Evolutionary conservation across 768 basidiomycete genomes (phyloP).

Genomic region (Boletus fagicola): DNA sequence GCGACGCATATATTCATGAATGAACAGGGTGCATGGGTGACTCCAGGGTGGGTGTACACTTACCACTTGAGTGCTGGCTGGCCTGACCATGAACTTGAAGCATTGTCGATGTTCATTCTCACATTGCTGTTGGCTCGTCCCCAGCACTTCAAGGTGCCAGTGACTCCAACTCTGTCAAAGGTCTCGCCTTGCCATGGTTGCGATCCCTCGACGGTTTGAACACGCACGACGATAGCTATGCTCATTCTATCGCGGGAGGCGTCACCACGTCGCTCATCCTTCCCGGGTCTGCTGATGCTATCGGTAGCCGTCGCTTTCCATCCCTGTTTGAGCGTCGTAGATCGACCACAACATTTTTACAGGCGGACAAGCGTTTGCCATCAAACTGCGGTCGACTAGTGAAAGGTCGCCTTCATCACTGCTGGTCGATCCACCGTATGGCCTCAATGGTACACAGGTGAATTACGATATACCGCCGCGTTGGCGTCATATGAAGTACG

Average conservation of each 20-base stretch:
- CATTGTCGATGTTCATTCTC: constrained; percentile 58
- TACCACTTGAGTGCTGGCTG: neutral
- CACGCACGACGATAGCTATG: constrained; percentile 66
- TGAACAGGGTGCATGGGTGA: constrained; percentile 62
- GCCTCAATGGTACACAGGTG: constrained; percentile 40
- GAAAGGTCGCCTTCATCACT: constrained; percentile 68
- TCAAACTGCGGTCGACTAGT: constrained; percentile 68
- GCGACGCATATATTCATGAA: neutral
- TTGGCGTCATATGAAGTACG: constrained; percentile 78
- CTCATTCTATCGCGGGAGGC: constrained; percentile 60
- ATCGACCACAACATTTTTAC: neutral
- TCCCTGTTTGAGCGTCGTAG: neutral
- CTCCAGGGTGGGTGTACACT: constrained; percentile 39
- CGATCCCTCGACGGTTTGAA: constrained; percentile 72
- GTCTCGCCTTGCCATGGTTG: constrained; percentile 53
- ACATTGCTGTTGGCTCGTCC: constrained; percentile 44
- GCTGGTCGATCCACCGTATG: constrained; percentile 71
- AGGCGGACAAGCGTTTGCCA: constrained; percentile 78
- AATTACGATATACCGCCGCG: constrained; percentile 37
- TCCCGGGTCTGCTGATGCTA: constrained; percentile 64
- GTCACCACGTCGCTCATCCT: constrained; percentile 76
- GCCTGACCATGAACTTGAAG: constrained; percentile 20
- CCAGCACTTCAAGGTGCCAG: constrained; percentile 42
- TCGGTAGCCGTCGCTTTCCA: constrained; percentile 39
- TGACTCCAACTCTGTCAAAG: constrained; percentile 56